Percentiles rank a stretch among this genome's conserved stretches.
These are phyloP conservation scores for Chalciporus pseudorubinellus DNA, from an alignment of 768 basidiomycete genomes.

Conservation along the genomic window DNA sequence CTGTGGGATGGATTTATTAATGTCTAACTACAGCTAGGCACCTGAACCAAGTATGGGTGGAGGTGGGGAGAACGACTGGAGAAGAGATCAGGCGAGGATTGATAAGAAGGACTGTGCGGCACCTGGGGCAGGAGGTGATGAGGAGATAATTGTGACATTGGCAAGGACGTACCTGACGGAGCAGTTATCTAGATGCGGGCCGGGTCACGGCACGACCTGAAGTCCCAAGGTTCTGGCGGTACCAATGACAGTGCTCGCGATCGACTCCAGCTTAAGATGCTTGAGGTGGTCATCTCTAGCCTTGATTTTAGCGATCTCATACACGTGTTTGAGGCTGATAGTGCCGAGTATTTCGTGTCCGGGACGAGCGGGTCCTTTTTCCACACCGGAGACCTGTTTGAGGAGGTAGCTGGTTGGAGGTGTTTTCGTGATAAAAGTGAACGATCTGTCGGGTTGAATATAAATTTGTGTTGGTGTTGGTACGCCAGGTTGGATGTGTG, in stretches of 20 bases:
- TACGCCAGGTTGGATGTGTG: constrained; percentile 78
- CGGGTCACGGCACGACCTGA: constrained; percentile 77
- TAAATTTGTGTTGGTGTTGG: constrained; percentile 92
- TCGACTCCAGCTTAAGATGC: constrained; percentile 81
- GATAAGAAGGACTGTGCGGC: constrained; percentile 26
- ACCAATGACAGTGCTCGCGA: constrained; percentile 85
- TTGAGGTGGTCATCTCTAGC: constrained; percentile 84
- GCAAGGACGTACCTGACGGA: constrained; percentile 27
- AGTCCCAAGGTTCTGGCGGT: constrained; percentile 88
- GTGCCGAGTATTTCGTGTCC: constrained; percentile 77
- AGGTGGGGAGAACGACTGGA: constrained; percentile 10
- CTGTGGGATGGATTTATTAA: constrained; percentile 15
- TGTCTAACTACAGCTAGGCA: constrained; percentile 28
- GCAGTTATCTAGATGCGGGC: constrained; percentile 11
- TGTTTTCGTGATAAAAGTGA: constrained; percentile 89
- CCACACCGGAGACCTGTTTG: constrained; percentile 86
- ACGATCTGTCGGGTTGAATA: constrained; percentile 92
- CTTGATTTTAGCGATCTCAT: constrained; percentile 98
- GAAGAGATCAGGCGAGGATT: constrained; percentile 10
- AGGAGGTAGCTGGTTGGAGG: constrained; percentile 89
- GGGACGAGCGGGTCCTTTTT: constrained; percentile 84
- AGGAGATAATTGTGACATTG: constrained; percentile 19
- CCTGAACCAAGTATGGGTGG: constrained; percentile 12
- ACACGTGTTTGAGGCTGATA: constrained; percentile 93
- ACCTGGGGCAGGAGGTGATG: constrained; percentile 14